These are phyloP conservation scores for Fraxinus paxiana DNA, from an alignment of 305 asterid genomes.

Conservation along the genomic window DNA sequence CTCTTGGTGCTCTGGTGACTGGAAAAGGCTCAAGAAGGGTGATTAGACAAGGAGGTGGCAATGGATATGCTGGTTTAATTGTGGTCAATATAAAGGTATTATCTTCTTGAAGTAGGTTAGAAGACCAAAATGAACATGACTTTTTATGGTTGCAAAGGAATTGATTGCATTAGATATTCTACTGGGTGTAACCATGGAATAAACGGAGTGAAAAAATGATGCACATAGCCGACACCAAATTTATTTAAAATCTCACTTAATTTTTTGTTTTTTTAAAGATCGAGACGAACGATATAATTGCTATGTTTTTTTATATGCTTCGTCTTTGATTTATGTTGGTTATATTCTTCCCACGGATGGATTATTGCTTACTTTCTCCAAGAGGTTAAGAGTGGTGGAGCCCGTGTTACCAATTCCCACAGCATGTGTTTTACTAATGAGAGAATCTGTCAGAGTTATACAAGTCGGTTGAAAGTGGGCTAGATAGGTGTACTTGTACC, in stretches of 20 bases:
- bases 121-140: background rate
- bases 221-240: background rate
- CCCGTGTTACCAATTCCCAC: background rate
- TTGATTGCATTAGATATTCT: background rate
- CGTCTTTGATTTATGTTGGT: background rate
- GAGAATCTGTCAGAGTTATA: background rate
- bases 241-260: background rate
- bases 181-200: background rate
- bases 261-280: background rate
- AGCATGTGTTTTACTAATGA: background rate
- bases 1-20: background rate
- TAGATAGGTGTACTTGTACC: background rate
- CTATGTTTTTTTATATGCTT: background rate
- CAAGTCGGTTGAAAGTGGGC: background rate
- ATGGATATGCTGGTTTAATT: background rate
- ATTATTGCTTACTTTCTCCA: background rate
- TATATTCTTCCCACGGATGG: background rate
- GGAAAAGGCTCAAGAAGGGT: background rate
- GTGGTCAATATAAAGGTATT: background rate
- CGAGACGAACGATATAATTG: background rate
- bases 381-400: background rate
- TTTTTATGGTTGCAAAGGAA: background rate
- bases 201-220: background rate
- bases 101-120: background rate
- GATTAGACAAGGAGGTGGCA: background rate